Conservation (phyloP, 2,329 filamentous ascomycete genomes). For the Lachnellula suecica region DNA sequence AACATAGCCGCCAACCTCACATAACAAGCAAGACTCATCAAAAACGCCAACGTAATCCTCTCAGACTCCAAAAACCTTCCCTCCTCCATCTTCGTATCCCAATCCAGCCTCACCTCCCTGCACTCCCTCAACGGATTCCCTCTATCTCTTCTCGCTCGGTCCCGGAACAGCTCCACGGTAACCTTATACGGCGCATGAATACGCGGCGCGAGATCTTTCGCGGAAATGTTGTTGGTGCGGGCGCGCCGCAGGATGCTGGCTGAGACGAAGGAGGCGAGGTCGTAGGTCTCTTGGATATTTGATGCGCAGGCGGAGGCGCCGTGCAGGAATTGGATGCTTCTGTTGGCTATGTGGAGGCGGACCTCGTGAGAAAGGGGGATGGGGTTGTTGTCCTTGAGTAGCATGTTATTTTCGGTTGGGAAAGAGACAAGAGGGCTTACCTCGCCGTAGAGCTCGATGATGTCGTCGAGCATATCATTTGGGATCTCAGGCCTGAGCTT, state of each 20-base stretch:
- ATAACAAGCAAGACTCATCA: neutral
- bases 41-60: neutral
- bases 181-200: neutral
- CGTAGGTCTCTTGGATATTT: neutral
- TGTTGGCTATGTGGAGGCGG: neutral
- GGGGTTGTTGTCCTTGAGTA: neutral
- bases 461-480: neutral
- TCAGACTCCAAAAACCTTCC: neutral
- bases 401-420: neutral
- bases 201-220: neutral
- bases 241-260: neutral
- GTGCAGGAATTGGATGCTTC: neutral
- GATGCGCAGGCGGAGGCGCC: neutral
- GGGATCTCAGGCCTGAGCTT: no score
- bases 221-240: neutral
- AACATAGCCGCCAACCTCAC: neutral
- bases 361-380: neutral
- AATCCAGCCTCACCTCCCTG: neutral
- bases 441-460: neutral
- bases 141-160: neutral
- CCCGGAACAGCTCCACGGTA: neutral
- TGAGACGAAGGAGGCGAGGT: neutral
- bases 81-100: neutral
- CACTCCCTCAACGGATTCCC: neutral
- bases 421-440: neutral